phyloP scores from a whole-genome alignment of 179 eudicot species.

The Beta corolliflora region DNA sequence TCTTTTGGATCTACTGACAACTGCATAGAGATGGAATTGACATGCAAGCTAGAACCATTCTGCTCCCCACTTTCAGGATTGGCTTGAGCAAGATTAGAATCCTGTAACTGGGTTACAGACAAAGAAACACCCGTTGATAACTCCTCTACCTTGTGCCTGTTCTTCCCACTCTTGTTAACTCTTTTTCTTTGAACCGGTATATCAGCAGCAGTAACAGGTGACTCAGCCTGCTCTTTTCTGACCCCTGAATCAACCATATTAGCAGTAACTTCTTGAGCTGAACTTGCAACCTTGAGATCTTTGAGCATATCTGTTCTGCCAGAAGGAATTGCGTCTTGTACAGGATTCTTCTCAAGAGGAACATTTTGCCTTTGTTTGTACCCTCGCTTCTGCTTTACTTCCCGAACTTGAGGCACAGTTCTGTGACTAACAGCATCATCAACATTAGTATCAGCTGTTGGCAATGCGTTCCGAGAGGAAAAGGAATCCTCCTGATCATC shows the following conservation, averaged over 20 bases:
- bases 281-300: conserved; percentile 20
- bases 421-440: conserved; percentile 36
- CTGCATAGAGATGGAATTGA: conserved; percentile 35
- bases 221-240: conserved; percentile 28
- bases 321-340: conserved; percentile 36
- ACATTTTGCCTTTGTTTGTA: conserved; percentile 59
- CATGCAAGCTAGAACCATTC: conserved; percentile 31
- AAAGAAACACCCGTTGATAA: conserved; percentile 34
- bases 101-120: conserved; percentile 30
- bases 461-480: conserved; percentile 30
- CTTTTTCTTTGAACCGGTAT: conserved; percentile 46
- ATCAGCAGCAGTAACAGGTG: conserved; percentile 22
- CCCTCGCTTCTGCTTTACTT: conserved; percentile 55
- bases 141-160: conserved; percentile 60
- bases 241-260: conserved; percentile 28
- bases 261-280: conserved; percentile 36
- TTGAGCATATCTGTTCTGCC: conserved; percentile 31
- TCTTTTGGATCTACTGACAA: conserved; percentile 34
- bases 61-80: conserved; percentile 34
- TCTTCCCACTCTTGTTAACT: conserved; percentile 53
- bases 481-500: conserved; percentile 31
- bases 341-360: conserved; percentile 36
- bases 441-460: conserved; percentile 25
- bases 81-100: conserved; percentile 38
- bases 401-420: conserved; percentile 41